Base-by-base conservation (phyloP, 2,329 filamentous ascomycete genomes). In the Diplodia seriata region DNA sequence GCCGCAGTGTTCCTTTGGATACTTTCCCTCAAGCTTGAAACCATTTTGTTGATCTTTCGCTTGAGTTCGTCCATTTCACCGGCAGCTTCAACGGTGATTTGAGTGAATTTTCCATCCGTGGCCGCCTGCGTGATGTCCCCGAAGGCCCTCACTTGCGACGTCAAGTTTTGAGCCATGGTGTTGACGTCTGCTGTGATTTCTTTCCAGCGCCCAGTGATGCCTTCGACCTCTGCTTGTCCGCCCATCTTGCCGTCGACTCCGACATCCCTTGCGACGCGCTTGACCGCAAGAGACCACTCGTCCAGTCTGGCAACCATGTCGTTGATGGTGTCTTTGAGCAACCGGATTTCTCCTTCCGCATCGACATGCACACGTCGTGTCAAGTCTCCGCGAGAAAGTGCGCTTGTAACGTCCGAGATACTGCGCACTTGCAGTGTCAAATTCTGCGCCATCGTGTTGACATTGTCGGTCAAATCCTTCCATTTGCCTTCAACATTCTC, bases 1-100 rank as follows among this genome's bases (percentile, higher is more conserved):
- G 95, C 95, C 72, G 94, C 92, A 3, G 94, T 97, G 78, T 98
- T 99, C 78, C 93, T 89, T 79, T 98, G 94, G 73, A 99, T 97
- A 85, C 92, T 96, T 81, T 98, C 95, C 73, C 94, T 86, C 70
- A 99, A 83, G 77, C 97, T 97, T 77, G 92, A 95, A 65, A 98
- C 94, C 95, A 99, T 99, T 83, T 96, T 92, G 78, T 98, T 99
- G 86, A 99, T 98, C 85, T 98, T 98, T 75, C 94, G 90, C 82
- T 99, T 99, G 74, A 99, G 85, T 79, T 98, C 94, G 80, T 98
- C 95, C 95, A 99, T 98, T 80, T 99, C 95, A 71, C 95, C 95
- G 14, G 94, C 97, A 23, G 95, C 95, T 79, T 97, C 94, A 20
- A 99, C 94, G 57, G 95, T 97, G 78, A 99, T 89, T 78, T 97